phyloP scores from a whole-genome alignment of 2,329 filamentous ascomycete genomes.

The Aspergillus pseudotamarii region DNA sequence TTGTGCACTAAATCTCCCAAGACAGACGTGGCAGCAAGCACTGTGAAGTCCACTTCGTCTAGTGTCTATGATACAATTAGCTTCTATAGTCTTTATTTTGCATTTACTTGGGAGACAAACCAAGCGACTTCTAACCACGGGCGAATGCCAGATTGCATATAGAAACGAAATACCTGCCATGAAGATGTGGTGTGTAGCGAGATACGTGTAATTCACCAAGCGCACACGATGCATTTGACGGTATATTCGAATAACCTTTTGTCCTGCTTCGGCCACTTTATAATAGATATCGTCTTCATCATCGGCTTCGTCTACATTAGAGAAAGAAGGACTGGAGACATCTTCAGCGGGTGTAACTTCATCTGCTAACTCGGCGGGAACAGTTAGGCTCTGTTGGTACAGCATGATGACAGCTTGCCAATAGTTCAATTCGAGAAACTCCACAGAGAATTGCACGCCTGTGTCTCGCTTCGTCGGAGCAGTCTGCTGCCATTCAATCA shows the following conservation, averaged over 20 bases:
- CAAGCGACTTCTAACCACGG: conserved; percentile 80
- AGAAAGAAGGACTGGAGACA: conserved; percentile 57
- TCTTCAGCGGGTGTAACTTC: conserved; percentile 68
- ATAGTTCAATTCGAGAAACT: conserved; percentile 93
- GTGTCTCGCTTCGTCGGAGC: conserved; percentile 78
- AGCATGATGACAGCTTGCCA: conserved; percentile 97
- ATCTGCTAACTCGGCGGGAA: conserved; percentile 80
- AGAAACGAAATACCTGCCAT: conserved; percentile 95
- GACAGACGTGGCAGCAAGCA: conserved; percentile 89
- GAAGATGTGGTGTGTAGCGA: conserved; percentile 94
- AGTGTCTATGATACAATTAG: conserved; percentile 60
- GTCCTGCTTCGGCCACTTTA: conserved; percentile 92
- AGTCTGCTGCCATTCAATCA: conserved; percentile 83
- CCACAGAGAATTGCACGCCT: conserved; percentile 83
- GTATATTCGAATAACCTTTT: conserved; percentile 89
- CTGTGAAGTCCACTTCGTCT: conserved; percentile 97
- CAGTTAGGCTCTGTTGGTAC: conserved; percentile 85
- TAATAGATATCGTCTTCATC: conserved; percentile 91
- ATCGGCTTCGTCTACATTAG: conserved; percentile 50
- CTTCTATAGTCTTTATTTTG: not conserved
- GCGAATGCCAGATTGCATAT: conserved; percentile 96
- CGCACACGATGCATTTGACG: conserved; percentile 83
- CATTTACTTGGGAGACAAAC: conserved; percentile 55
- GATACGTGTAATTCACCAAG: conserved; percentile 92
- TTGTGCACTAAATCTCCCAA: conserved; percentile 90